Evolutionary conservation across 768 basidiomycete genomes (phyloP).

Genomic region (Chalciporus chontae): DNA sequence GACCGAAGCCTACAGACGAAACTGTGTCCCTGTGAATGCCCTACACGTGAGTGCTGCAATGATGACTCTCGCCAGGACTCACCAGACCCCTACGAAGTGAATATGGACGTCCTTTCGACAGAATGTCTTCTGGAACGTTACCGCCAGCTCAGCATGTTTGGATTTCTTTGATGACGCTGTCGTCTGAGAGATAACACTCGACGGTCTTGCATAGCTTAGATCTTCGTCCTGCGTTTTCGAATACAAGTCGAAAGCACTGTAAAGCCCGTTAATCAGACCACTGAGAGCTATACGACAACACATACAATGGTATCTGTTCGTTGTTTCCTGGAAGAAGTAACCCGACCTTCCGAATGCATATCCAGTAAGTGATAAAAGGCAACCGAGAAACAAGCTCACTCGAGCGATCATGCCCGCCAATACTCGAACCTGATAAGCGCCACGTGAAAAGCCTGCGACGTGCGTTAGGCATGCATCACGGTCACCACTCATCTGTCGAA

Average conservation of each 20-base stretch:
- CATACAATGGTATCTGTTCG: constrained; percentile 40
- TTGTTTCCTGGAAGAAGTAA: constrained; percentile 38
- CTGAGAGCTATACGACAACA: not conserved
- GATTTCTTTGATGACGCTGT: constrained; percentile 11
- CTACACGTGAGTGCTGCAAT: not conserved
- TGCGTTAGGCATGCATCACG: constrained; percentile 1
- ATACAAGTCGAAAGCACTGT: constrained; percentile 39
- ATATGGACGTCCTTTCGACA: constrained; percentile 33
- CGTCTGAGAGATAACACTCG: constrained; percentile 7
- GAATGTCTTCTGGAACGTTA: constrained; percentile 35
- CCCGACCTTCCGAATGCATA: constrained; percentile 33
- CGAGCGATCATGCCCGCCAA: constrained; percentile 43
- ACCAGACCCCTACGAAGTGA: constrained; percentile 48
- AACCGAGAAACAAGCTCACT: constrained; percentile 18
- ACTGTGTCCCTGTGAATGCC: constrained; percentile 40
- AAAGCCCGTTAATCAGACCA: not conserved
- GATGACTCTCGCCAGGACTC: not conserved
- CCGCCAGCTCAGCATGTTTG: constrained; percentile 20
- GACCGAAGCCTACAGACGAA: constrained; percentile 40
- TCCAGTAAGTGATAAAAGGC: not conserved
- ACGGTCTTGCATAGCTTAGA: constrained; percentile 3
- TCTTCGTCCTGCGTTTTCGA: constrained; percentile 24
- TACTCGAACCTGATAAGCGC: constrained; percentile 43
- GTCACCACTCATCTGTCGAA: not conserved
- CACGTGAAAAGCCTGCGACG: constrained; percentile 42